Base-by-base conservation (phyloP, 108 stramenopile species). In the Bacterosira constricta region DNA sequence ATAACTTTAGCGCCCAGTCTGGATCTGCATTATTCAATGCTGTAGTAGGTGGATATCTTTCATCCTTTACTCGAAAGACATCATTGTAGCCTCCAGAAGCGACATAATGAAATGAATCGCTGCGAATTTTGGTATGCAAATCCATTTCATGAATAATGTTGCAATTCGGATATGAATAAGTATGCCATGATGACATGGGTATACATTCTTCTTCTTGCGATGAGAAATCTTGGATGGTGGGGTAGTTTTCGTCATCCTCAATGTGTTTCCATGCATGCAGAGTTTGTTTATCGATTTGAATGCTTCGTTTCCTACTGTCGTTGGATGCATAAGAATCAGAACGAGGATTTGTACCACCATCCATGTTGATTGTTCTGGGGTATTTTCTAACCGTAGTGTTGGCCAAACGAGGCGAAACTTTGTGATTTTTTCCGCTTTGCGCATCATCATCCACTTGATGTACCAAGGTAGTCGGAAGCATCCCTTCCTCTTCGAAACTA, bases 81-180 rank as follows among this genome's bases (percentile, higher is more conserved):
- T 69, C 68, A 29, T 69, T 69, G 41, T 38, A 69, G 4, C 68
- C 68, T n/a, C 68, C 68, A 21, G 59, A 41, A 13, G 68, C 68
- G 4, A 69, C 41, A 20, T 55, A 69, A 21, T 50, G 27, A 47
- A 62, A 69, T 21, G 27, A 23, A 20, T 23, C 59, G n/a, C 13
- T 67, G 13, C 20, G 9, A 15, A 63, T 38, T 18, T 35, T 66
- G 34, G 55, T 4, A 7, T 31, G 55, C 27, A 57, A 1, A 31
- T 30, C 65, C 27, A 69, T 15, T 44, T 69, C 68, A 31, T 69
- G 59, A 20, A 69, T 49, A 31, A 15, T 41, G 21, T 69, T 69
- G 68, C 68, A 69, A 34, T 29, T 63, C 18, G 61, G 68, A 37
- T 41, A 62, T 12, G 34, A 69, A 17, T 36, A 30, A 47, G 63